Base-by-base conservation (phyloP, 768 basidiomycete genomes). In the Mycena venus region DNA sequence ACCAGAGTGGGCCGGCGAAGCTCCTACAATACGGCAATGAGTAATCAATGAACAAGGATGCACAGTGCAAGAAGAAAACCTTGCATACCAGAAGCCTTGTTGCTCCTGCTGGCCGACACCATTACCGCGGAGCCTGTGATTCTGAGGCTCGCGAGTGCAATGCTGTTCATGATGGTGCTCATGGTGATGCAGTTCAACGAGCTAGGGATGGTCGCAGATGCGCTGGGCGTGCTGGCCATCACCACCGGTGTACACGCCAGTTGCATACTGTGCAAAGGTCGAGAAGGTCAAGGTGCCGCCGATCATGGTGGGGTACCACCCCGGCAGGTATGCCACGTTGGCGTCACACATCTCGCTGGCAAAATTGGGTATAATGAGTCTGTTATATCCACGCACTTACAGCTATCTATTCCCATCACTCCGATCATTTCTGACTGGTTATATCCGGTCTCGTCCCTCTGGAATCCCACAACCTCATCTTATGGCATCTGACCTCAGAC, bases 321-420 rank as follows among this genome's bases (percentile, higher is more conserved):
- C 87, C 42, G 87, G 87, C 15, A 86, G 87, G 70, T 87, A 88
- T 8, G 86, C 87, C 63, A 86, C 84, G 55, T 87, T 86, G 12
- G 86, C 87, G 12, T 88, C 86, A 62, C 87, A 87, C 31, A 81
- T 83, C 73, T 87, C 84, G 71, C 86, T 86, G 60, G 32, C n/a
- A n/a, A n/a, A 17, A 36, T 29, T 21, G 7, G 55, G 23, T n/a
- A n/a, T n/a, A n/a, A n/a, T n/a, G n/a, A n/a, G n/a, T n/a, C n/a
- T n/a, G n/a, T n/a, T n/a, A n/a, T n/a, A n/a, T n/a, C n/a, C n/a
- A n/a, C n/a, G n/a, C n/a, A n/a, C n/a, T n/a, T n/a, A n/a, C n/a
- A n/a, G n/a, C n/a, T n/a, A n/a, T n/a, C n/a, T n/a, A n/a, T n/a
- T n/a, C n/a, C n/a, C n/a, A n/a, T n/a, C n/a, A n/a, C n/a, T n/a